A percentile compares a stretch with the other conserved stretches of the same genome.
These are phyloP conservation scores for Pholiota adiposa DNA, from an alignment of 1,284 basidiomycete genomes.

Conservation along the genomic window DNA sequence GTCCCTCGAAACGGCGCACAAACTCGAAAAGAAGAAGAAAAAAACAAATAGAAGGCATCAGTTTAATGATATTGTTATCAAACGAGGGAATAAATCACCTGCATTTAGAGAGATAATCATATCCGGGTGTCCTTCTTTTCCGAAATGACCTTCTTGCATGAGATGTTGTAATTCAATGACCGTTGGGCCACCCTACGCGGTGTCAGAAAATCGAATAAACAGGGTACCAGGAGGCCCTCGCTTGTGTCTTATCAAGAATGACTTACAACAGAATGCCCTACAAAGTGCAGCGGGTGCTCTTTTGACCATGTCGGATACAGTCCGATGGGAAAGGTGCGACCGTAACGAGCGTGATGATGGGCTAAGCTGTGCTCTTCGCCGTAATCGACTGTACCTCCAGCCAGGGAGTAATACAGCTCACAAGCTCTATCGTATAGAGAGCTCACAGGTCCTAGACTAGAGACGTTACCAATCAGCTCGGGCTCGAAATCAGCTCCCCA, in stretches of 20 bases:
- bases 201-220: neutral
- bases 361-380: constrained; percentile 19
- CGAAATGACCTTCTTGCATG: constrained; percentile 46
- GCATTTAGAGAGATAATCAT: constrained; percentile 53
- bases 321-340: constrained; percentile 42
- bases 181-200: constrained; percentile 50
- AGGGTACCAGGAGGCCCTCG: constrained; percentile 2
- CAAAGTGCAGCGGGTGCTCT: constrained; percentile 50
- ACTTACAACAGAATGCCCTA: constrained; percentile 57
- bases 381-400: constrained; percentile 49
- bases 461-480: constrained; percentile 1
- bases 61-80: neutral
- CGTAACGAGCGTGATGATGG: constrained; percentile 46
- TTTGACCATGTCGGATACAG: constrained; percentile 55
- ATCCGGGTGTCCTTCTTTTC: constrained; percentile 38
- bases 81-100: constrained; percentile 29
- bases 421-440: constrained; percentile 63
- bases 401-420: constrained; percentile 56
- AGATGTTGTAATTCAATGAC: constrained; percentile 52
- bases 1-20: constrained; percentile 55
- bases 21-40: constrained; percentile 34
- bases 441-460: constrained; percentile 53
- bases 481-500: neutral
- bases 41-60: neutral
- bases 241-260: neutral